A percentile compares a stretch with the other conserved stretches of the same genome.
These are phyloP conservation scores for Ophiocytium majus DNA, from an alignment of 352 stramenopile species.

Conservation along the genomic window DNA sequence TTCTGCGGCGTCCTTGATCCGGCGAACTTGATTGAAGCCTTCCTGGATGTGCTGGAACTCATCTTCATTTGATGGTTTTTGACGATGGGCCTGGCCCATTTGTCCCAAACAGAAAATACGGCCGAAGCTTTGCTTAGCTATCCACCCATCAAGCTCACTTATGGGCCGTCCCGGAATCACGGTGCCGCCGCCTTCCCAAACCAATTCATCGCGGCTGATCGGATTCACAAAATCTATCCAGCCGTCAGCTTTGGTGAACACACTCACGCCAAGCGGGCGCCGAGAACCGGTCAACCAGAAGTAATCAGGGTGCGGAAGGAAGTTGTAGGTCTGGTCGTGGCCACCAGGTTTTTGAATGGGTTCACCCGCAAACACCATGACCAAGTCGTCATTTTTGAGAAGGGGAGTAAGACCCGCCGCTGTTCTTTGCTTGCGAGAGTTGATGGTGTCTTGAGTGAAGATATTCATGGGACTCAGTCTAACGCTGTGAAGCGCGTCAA, in stretches of 20 bases:
- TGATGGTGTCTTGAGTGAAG: too few species aligned
- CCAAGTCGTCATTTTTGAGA: background rate
- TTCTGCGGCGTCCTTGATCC: constrained; percentile 11
- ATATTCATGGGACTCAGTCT: too few species aligned
- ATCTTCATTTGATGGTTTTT: background rate
- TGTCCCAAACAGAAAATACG: background rate
- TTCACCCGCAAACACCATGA: background rate
- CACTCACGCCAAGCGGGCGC: background rate
- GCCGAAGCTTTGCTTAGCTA: background rate
- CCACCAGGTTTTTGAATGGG: constrained; percentile 13
- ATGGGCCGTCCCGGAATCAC: background rate
- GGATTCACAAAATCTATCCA: constrained; percentile 6
- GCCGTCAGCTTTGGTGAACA: background rate
- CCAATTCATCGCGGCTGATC: background rate
- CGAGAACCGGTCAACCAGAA: background rate
- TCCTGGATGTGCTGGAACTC: background rate
- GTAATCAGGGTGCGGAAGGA: background rate
- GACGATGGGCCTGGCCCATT: too few species aligned
- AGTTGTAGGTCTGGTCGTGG: constrained; percentile 7
- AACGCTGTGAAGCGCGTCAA: too few species aligned
- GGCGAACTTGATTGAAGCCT: background rate
- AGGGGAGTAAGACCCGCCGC: background rate
- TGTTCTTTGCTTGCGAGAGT: background rate
- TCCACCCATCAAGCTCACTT: background rate
- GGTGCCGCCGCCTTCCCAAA: background rate